Evolutionary conservation across 2,329 filamentous ascomycete species (phyloP), one percentile per base, ranked within the genome.

Genomic region (Aspergillus pseudoterreus): DNA sequence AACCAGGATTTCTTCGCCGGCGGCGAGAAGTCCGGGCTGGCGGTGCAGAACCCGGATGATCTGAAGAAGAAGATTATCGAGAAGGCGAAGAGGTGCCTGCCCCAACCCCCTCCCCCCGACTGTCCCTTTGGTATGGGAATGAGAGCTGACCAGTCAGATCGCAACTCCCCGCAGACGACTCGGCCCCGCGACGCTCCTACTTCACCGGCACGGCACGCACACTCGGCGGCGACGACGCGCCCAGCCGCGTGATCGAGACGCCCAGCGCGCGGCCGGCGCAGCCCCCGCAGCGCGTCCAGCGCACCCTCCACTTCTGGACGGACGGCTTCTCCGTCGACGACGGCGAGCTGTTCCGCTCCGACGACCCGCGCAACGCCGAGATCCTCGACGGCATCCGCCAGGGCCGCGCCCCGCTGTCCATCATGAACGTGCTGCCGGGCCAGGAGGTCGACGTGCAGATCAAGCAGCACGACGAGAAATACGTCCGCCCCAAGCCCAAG

Each of bases 251-350:
- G 12, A 76, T 86, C 48, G 75, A 78, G 45, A 77, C 81, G 58
- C 77, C 81, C 14, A 71, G 64, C 21, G 70, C 72, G 12, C 70
- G 73, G 48, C 60, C 66, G 15, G 63, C 72, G 22, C 70, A 69
- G 47, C 69, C 67, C 11, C 68, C 75, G n/a, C 71, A 75, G 52
- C 78, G 79, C 22, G 81, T 83, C 21, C 77, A 77, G 36, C 76
- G 83, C 50, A 80, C 77, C 21, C 76, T 86, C 39, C 82, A 86
- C 60, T 80, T 86, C 57, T 86, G 83, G 83, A 73, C 77, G 5
- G 81, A 86, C 63, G 83, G 83, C 19, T 85, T 86, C 62, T 85
- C 82, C 3, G 81, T 86, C 35, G 83, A 86, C 59, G 83, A 86
- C 54, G 83, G 83, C 4, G 78, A 82, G 30, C 76, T 86, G 32